A percentile compares a stretch with the other conserved stretches of the same genome.
These are phyloP conservation scores for Exophiala alcalophila DNA, from an alignment of 2,329 filamentous ascomycete species.

Conservation along the genomic window DNA sequence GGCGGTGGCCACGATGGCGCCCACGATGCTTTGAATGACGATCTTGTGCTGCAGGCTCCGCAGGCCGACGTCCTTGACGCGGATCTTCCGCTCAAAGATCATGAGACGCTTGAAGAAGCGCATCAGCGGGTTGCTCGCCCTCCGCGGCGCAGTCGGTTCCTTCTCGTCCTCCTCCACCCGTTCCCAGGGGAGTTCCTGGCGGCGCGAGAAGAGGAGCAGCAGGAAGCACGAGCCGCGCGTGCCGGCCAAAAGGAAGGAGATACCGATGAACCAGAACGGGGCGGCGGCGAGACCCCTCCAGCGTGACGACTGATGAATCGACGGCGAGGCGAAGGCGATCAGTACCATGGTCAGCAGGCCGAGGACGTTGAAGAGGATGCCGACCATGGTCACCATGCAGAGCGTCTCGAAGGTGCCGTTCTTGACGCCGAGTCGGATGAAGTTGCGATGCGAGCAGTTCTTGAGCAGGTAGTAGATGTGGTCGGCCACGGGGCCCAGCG, in stretches of 20 bases:
- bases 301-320: constrained; percentile 20
- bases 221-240: constrained; percentile 20
- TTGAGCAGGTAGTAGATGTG: constrained; percentile 24
- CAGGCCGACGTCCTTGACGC: constrained; percentile 20
- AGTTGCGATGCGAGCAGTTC: constrained; percentile 26
- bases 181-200: constrained; percentile 25
- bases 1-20: constrained; percentile 12
- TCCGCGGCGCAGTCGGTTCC: neutral
- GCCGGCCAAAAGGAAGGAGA: constrained; percentile 22
- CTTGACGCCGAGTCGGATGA: constrained; percentile 24
- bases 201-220: constrained; percentile 22
- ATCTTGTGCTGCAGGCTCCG: constrained; percentile 19
- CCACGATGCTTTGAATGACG: constrained; percentile 21
- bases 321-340: constrained; percentile 22
- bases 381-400: constrained; percentile 25
- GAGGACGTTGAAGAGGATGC: constrained; percentile 13
- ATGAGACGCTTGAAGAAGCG: constrained; percentile 17
- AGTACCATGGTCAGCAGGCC: constrained; percentile 20
- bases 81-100: constrained; percentile 23
- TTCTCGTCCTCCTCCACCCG: constrained; percentile 11
- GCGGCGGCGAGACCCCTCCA: constrained; percentile 18
- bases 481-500: constrained; percentile 16
- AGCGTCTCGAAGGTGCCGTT: constrained; percentile 26
- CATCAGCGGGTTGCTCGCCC: constrained; percentile 1
- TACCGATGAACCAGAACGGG: constrained; percentile 18